phyloP scores from a whole-genome alignment of 2,329 filamentous ascomycete genomes.

The Cadophora malorum region DNA sequence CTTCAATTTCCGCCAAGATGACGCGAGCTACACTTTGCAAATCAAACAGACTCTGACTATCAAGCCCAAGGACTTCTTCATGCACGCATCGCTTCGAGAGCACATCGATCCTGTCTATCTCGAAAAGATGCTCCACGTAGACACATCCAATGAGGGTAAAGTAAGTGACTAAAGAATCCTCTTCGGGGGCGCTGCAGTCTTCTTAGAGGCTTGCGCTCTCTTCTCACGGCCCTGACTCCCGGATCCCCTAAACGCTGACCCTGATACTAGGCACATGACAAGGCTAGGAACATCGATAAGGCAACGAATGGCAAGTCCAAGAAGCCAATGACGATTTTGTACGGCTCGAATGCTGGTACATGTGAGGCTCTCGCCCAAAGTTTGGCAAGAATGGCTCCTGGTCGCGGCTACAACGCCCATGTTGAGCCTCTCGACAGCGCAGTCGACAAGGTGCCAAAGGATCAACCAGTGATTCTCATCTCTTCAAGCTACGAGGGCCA shows the following conservation, averaged over 20 bases:
- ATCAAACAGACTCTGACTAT: conserved; percentile 63
- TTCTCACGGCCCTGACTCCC: not conserved
- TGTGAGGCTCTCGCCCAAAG: conserved; percentile 72
- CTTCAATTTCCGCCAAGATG: conserved; percentile 68
- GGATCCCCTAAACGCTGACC: not conserved
- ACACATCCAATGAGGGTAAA: conserved; percentile 4
- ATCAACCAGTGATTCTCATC: conserved; percentile 68
- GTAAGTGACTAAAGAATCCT: not conserved
- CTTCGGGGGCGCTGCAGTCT: not conserved
- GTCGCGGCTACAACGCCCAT: conserved; percentile 61
- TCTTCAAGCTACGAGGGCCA: conserved; percentile 77
- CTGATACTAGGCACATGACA: not conserved
- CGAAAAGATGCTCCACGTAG: conserved; percentile 46
- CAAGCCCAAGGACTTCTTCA: conserved; percentile 68
- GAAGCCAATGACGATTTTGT: conserved; percentile 63
- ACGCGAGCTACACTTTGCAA: conserved; percentile 63
- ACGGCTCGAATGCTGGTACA: conserved; percentile 78
- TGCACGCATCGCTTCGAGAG: conserved; percentile 62
- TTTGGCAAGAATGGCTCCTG: conserved; percentile 62
- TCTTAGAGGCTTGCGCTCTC: not conserved
- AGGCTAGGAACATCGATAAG: not conserved
- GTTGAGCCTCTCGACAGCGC: conserved; percentile 66
- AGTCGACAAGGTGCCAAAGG: conserved; percentile 62
- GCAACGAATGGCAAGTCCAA: conserved; percentile 18
- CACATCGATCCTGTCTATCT: conserved; percentile 52